Percentiles rank a stretch among this genome's conserved stretches.
phyloP scores from a whole-genome alignment of 1,139 yeast species.

The Geotrichum candidum region DNA sequence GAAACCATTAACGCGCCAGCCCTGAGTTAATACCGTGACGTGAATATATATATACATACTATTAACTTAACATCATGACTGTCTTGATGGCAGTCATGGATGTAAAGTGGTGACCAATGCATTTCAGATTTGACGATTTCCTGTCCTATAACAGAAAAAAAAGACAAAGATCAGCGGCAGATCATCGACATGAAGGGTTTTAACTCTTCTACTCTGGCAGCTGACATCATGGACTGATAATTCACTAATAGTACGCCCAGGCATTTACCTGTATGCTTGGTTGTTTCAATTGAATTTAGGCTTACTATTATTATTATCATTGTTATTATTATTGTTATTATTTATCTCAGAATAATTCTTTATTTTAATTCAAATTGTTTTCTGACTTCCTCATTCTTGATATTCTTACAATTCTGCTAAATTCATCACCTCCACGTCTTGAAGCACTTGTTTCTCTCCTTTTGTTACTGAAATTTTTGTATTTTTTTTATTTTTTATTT shows the following conservation, averaged over 20 bases:
- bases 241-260: too few relatives aligned
- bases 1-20: too few relatives aligned
- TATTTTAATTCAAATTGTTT: neutral
- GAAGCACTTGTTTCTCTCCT: neutral
- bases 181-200: neutral
- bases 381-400: neutral
- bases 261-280: too few relatives aligned
- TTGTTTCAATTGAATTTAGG: too few relatives aligned
- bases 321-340: too few relatives aligned
- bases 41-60: too few relatives aligned
- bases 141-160: neutral
- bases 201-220: neutral
- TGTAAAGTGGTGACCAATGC: neutral
- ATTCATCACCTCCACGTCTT: neutral
- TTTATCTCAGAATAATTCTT: neutral
- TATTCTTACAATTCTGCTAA: neutral
- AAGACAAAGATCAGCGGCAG: neutral
- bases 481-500: neutral
- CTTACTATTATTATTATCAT: too few relatives aligned
- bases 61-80: too few relatives aligned
- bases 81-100: neutral
- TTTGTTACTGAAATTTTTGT: neutral
- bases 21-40: too few relatives aligned
- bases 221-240: neutral
- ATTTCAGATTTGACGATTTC: neutral